Percentiles rank a stretch among this genome's conserved stretches.
Conservation (phyloP, 805 yeast species). For the Ogataea methylovora region DNA sequence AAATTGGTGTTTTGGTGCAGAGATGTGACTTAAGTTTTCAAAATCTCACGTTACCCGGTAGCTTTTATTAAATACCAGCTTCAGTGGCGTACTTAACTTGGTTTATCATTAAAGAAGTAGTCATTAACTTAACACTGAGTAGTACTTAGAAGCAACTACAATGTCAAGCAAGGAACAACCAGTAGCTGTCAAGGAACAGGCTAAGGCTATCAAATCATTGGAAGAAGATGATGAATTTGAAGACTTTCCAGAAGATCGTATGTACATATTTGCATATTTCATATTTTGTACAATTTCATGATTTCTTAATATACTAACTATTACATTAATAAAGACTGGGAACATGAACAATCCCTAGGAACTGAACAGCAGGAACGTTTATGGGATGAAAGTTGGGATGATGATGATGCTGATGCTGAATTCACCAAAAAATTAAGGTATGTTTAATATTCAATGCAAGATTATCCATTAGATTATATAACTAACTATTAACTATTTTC, state of each 20-base stretch:
- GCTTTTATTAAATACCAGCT: no score
- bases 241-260: constrained; percentile 84
- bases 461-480: not conserved
- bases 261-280: constrained; percentile 10
- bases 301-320: no score
- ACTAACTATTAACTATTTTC: not conserved
- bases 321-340: constrained; percentile 45
- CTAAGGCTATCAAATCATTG: constrained; percentile 55
- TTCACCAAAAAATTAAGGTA: constrained; percentile 68
- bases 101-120: no score
- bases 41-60: no score
- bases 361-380: constrained; percentile 49
- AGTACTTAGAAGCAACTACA: no score
- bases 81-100: no score
- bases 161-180: no score
- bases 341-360: constrained; percentile 45
- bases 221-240: constrained; percentile 98
- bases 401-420: constrained; percentile 87
- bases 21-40: no score
- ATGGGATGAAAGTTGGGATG: constrained; percentile 99
- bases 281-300: no score
- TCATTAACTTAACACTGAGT: no score
- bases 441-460: constrained; percentile 13
- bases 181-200: no score
- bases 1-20: no score